Base-by-base conservation (phyloP, 192 early-diverging fungal species). In the Ambispora gerdemannii region DNA sequence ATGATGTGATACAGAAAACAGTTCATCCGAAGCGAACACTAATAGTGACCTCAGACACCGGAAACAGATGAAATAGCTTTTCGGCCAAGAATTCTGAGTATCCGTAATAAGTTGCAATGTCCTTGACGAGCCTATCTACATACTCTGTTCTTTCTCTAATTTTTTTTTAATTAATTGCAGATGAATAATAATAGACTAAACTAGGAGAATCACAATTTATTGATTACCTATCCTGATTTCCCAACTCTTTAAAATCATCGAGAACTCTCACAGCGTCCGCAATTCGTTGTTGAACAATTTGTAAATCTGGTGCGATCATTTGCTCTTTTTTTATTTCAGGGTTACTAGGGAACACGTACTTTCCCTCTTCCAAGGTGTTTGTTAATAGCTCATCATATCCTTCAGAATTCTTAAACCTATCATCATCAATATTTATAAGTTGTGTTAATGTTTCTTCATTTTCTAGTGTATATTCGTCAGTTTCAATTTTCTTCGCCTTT, bases 31-130 rank as follows among this genome's bases (percentile, higher is more conserved):
- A 60, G 3, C 28, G n/a, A n/a, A n/a, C n/a, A n/a, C n/a, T n/a
- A n/a, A n/a, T n/a, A n/a, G 34, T 4, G 3, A 78, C 78, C 74
- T 96, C 95, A 34, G 90, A 85, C 1, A 93, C 83, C 7, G 94
- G 83, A 80, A 98, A 97, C 71, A 97, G 81, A 70, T 96, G 83
- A 77, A 96, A 89, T 4, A 98, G 85, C 76, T 95, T 95, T 71
- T 95, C 91, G 75, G 89, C 83, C 72, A 99, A 79, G 63, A 86
- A 98, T 28, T 93, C 88, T 67, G 92, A 93, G 78, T 98, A 98
- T 34, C 96, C 95, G 75, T 98, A 98, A 83, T 97, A 98, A 47
- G 84, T 78, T 55, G 89, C 88, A 67, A 99, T 81, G 75, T 99
- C 97, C 80, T 92, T 91, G 59, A 91, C 72, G 49, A 97, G 84